These are phyloP conservation scores for Candida pseudofarinosa DNA, from an alignment of 805 yeast species.

Conservation along the genomic window DNA sequence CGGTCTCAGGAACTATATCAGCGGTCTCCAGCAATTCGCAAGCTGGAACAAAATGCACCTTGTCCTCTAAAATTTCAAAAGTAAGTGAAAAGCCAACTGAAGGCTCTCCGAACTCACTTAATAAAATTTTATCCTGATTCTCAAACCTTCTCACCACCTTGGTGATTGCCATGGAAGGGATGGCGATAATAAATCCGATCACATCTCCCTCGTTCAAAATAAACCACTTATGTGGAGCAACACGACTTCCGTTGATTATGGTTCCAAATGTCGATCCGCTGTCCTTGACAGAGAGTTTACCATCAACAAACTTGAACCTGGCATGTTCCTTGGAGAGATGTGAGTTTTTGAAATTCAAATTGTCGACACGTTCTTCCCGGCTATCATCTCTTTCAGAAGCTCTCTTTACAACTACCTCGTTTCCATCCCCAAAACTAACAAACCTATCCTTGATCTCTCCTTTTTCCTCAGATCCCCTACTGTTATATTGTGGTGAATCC, in stretches of 20 bases:
- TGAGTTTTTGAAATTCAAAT: slow-evolving; percentile 28
- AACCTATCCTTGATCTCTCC: background rate
- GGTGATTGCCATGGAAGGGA: slow-evolving; percentile 22
- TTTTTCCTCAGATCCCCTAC: background rate
- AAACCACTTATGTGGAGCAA: slow-evolving; percentile 17
- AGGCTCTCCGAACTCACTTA: slow-evolving; percentile 18
- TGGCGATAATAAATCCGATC: slow-evolving; percentile 32
- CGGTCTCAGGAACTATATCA: background rate
- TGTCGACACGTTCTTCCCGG: slow-evolving; percentile 22
- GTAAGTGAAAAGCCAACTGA: slow-evolving; percentile 13
- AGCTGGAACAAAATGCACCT: background rate
- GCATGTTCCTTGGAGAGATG: slow-evolving; percentile 41
- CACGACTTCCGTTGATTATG: slow-evolving; percentile 21
- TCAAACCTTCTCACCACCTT: slow-evolving; percentile 7
- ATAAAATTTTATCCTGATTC: slow-evolving; percentile 13
- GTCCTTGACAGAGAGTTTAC: slow-evolving; percentile 24
- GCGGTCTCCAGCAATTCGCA: background rate
- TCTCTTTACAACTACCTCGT: slow-evolving; percentile 18
- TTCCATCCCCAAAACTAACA: slow-evolving; percentile 10
- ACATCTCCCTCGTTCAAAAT: slow-evolving; percentile 20
- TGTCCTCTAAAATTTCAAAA: slow-evolving; percentile 7
- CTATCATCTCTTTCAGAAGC: slow-evolving; percentile 27
- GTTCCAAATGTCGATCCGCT: slow-evolving; percentile 38
- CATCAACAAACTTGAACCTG: slow-evolving; percentile 13
- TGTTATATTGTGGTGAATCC: background rate